Percentiles rank a stretch among this genome's conserved stretches.
Evolutionary conservation across 805 yeast genomes (phyloP).

Genomic region (Candida piceae): DNA sequence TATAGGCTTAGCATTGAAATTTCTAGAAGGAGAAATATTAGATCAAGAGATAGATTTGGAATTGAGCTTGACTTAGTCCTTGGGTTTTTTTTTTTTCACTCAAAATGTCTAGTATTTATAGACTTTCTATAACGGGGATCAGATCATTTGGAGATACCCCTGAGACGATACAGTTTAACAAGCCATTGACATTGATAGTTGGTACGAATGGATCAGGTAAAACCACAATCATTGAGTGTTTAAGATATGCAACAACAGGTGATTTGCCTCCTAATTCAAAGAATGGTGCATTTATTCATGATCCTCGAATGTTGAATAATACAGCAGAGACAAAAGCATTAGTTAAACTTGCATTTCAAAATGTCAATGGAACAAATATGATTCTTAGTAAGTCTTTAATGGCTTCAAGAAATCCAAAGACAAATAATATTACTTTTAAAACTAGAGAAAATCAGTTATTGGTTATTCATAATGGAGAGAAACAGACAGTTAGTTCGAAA

Average conservation of each 20-base stretch:
- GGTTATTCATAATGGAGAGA: conserved; percentile 58
- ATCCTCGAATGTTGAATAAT: conserved; percentile 68
- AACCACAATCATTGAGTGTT: conserved; percentile 91
- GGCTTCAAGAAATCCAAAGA: conserved; percentile 50
- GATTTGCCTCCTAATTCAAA: conserved; percentile 92
- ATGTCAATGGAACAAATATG: conserved; percentile 70
- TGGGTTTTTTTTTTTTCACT: no score
- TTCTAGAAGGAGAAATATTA: background rate
- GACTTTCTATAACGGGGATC: conserved; percentile 78
- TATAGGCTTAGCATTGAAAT: no score
- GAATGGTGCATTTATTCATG: conserved; percentile 95
- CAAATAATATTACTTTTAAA: conserved; percentile 62
- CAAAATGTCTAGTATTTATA: conserved; percentile 42
- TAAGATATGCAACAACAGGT: conserved; percentile 92
- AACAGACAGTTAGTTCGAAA: conserved; percentile 72
- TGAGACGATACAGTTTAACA: conserved; percentile 84
- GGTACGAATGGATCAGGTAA: conserved; percentile 97
- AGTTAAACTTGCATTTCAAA: conserved; percentile 79
- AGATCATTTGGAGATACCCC: conserved; percentile 82
- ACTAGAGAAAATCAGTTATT: conserved; percentile 87
- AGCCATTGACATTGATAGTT: conserved; percentile 87
- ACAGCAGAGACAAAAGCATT: conserved; percentile 82
- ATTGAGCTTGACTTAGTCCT: no score
- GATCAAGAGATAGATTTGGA: background rate
- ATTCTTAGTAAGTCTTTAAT: conserved; percentile 84